A percentile compares a stretch with the other conserved stretches of the same genome.
phyloP scores from a whole-genome alignment of 177 flowering plant species.

The Vitis hybrid region DNA sequence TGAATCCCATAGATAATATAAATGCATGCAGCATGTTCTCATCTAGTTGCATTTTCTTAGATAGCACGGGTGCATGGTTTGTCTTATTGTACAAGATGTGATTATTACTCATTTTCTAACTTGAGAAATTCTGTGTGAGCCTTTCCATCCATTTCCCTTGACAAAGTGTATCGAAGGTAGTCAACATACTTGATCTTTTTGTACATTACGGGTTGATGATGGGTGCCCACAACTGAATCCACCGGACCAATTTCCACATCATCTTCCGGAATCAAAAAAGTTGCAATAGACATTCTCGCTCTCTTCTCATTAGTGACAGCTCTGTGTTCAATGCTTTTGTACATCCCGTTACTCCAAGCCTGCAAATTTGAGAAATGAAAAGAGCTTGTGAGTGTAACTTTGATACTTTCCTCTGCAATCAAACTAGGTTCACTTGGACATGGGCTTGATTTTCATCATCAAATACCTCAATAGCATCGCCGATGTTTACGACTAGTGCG shows the following conservation, averaged over 20 bases:
- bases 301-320: slow-evolving; percentile 29
- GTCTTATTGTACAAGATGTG: too few species aligned
- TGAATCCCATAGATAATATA: too few species aligned
- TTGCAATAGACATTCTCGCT: slow-evolving; percentile 34
- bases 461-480: slow-evolving; percentile 20
- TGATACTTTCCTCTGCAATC: too few species aligned
- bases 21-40: too few species aligned
- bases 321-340: slow-evolving; percentile 39
- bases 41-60: too few species aligned
- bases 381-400: not conserved
- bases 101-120: not conserved
- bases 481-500: slow-evolving; percentile 22
- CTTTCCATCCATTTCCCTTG: slow-evolving; percentile 17
- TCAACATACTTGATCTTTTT: slow-evolving; percentile 23
- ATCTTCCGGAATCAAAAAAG: slow-evolving; percentile 30
- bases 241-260: slow-evolving; percentile 35
- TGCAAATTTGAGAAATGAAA: not conserved
- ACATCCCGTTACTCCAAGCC: slow-evolving; percentile 29
- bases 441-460: too few species aligned
- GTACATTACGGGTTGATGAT: slow-evolving; percentile 8
- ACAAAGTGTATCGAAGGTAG: slow-evolving; percentile 6
- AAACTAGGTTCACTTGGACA: too few species aligned
- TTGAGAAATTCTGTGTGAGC: slow-evolving; percentile 10
- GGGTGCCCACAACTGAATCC: slow-evolving; percentile 16
- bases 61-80: too few species aligned